A percentile compares a stretch with the other conserved stretches of the same genome.
These are phyloP conservation scores for Viola odorata DNA, from an alignment of 345 rosid genomes.

Conservation along the genomic window DNA sequence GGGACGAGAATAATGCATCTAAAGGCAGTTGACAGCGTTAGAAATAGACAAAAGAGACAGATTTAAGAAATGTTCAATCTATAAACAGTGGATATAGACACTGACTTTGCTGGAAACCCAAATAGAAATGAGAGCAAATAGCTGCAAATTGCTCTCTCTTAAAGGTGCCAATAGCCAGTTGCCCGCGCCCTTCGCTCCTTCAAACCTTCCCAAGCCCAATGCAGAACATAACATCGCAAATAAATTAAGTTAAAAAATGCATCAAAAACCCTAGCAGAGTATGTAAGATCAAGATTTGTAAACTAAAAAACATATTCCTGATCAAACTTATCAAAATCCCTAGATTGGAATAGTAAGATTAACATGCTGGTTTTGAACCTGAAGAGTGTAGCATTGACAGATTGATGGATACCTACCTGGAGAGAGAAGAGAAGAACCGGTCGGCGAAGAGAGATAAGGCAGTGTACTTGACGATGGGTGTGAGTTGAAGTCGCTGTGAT, in stretches of 20 bases:
- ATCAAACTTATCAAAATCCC: too few species aligned
- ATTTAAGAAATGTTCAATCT: not conserved
- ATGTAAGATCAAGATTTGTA: too few species aligned
- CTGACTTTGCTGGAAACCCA: constrained; percentile 78
- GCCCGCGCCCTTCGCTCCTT: constrained; percentile 16
- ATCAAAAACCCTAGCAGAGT: not conserved
- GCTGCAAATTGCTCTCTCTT: constrained; percentile 65
- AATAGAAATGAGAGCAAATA: constrained; percentile 57
- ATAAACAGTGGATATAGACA: not conserved
- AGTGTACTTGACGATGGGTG: constrained; percentile 66
- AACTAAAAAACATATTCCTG: too few species aligned
- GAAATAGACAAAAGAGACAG: not conserved
- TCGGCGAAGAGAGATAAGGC: constrained; percentile 61
- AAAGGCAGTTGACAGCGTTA: not conserved
- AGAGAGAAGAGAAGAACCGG: constrained; percentile 47
- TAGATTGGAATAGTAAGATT: too few species aligned
- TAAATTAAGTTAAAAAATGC: not conserved
- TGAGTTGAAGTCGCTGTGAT: constrained; percentile 46
- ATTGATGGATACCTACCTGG: too few species aligned
- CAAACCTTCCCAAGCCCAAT: constrained; percentile 21
- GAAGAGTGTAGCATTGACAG: too few species aligned
- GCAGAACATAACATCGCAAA: not conserved
- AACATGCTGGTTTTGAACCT: too few species aligned
- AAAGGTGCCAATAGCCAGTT: constrained; percentile 64
- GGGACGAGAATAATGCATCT: constrained; percentile 53